Base-by-base conservation (phyloP, 768 basidiomycete genomes). In the Hericium erinaceus region DNA sequence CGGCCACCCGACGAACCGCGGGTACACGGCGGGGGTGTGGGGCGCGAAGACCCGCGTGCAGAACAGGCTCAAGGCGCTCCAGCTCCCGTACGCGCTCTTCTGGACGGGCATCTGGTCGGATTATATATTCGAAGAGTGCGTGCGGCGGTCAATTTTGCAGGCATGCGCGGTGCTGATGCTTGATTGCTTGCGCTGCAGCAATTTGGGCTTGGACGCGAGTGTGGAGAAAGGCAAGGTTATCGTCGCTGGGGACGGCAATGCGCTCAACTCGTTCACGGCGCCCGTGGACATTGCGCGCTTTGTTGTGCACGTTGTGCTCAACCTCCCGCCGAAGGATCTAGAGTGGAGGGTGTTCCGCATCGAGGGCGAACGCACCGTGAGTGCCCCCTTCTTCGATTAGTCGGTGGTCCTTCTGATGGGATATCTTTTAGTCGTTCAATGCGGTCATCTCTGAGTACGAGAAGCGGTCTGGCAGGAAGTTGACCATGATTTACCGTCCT, bases 221-320 rank as follows among this genome's bases (percentile, higher is more conserved):
- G 9, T 64, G 41, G 20, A 20, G 26, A 57, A 58, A 15, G 59
- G 59, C 12, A 62, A 60, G 18, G 58, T 65, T 15, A 39, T 53
- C 4, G 48, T 66, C 15, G 60, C 48, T 2, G 64, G 64, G 1
- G 48, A 52, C 3, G 65, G 64, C 33, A 57, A 57, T 15, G 48
- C 55, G 18, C 41, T 20, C 3, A 11, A 62, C 11, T 57, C 62
- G 8, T 65, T 46, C 41, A 65, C 63, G 18, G 50, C 61, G 18
- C 58, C 59, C 4, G n/a, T 22, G 16, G 65, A 66, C 50, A 57
- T 64, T 12, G 65, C 64, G 8, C 61, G 64, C 50, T 65, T 58
- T 28, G 16, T 65, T n/a, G 48, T 55, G 5, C 48, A 66, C 37
- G 61, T 58, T n/a, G 50, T 65, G 20, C 62, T 63, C 6, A 55